Evolutionary conservation across 164 flowering plant genomes (phyloP).

Genomic region (Magnolia kwangsiensis): DNA sequence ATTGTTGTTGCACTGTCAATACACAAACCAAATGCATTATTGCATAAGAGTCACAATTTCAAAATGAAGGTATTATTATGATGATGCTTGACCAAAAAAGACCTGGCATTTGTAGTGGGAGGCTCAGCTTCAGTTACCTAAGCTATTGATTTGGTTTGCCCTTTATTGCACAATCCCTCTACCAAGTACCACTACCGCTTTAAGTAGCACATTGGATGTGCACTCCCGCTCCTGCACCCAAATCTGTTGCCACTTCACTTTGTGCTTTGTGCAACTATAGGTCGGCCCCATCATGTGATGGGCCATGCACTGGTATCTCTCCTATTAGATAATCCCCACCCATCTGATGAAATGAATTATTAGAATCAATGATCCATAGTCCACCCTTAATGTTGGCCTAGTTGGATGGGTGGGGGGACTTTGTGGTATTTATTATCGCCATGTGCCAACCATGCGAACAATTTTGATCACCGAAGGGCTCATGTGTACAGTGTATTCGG

Average conservation of each 20-base stretch:
- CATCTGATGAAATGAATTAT: not conserved
- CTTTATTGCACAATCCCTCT: not conserved
- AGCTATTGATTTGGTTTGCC: not conserved
- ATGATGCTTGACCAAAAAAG: not conserved
- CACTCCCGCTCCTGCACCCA: not conserved
- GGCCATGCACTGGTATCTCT: not conserved
- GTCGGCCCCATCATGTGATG: not conserved
- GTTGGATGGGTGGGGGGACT: too few species aligned
- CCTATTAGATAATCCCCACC: not conserved
- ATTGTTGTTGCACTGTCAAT: not conserved
- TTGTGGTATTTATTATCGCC: not conserved
- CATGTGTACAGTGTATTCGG: not conserved
- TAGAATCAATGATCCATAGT: too few species aligned
- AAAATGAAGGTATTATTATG: not conserved
- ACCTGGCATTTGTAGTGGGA: not conserved
- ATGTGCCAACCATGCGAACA: not conserved
- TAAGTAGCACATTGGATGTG: not conserved
- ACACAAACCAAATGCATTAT: not conserved
- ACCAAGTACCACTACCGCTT: not conserved
- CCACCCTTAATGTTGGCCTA: too few species aligned
- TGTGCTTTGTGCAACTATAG: not conserved
- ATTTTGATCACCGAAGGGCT: not conserved
- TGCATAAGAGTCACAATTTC: not conserved
- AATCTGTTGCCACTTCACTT: not conserved
- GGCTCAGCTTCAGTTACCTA: not conserved